Conservation (phyloP, 352 stramenopile genomes). For the Paralagenidium karlingii region DNA sequence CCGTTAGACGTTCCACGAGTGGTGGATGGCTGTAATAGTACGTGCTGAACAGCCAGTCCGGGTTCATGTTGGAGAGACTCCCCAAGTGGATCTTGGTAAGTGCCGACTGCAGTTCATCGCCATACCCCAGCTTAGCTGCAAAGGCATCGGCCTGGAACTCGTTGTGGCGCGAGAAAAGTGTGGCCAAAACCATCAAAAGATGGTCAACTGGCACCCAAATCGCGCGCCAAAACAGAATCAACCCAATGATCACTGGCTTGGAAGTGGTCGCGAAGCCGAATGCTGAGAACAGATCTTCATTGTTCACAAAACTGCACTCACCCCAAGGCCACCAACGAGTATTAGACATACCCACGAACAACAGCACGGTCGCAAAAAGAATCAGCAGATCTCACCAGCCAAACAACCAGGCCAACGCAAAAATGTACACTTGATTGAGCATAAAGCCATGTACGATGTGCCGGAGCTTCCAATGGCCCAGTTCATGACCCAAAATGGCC, state of each 20-base stretch:
- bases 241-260: constrained; percentile 64
- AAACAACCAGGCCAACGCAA: constrained; percentile 70
- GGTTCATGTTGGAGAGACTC: constrained; percentile 96
- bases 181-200: constrained; percentile 54
- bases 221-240: constrained; percentile 75
- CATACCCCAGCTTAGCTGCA: constrained; percentile 86
- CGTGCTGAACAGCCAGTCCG: constrained; percentile 88
- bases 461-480: constrained; percentile 94
- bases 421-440: constrained; percentile 85
- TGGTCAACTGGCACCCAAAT: constrained; percentile 75
- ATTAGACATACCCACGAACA: too few species aligned
- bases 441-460: constrained; percentile 91
- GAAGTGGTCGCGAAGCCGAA: constrained; percentile 50
- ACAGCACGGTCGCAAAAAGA: too few species aligned
- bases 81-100: constrained; percentile 96
- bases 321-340: too few species aligned
- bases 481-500: constrained; percentile 93
- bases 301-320: too few species aligned
- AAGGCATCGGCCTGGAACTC: constrained; percentile 91
- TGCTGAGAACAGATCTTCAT: constrained; percentile 51
- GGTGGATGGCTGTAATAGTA: constrained; percentile 98
- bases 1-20: constrained; percentile 90
- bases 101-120: constrained; percentile 83
- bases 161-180: constrained; percentile 66
- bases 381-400: too few species aligned